Base-by-base conservation (phyloP, 2,329 filamentous ascomycete genomes). In the Aspergillus tubingensis region DNA sequence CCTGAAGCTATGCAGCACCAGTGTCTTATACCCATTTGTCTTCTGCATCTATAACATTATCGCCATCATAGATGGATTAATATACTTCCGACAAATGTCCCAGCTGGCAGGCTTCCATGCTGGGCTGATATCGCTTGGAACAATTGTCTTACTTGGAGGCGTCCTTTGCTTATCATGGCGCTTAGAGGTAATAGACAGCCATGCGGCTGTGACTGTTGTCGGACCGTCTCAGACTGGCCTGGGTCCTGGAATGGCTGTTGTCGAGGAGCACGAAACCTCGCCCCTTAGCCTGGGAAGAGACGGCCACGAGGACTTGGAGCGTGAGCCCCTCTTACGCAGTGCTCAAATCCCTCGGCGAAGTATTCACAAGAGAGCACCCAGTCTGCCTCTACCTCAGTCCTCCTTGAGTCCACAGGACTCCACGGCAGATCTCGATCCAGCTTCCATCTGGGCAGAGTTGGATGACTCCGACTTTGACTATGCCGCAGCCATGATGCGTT, bases 41-140 rank as follows among this genome's bases (percentile, higher is more conserved):
- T 99, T 99, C 78, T 99, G 95, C 83, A 87, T 98, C 65, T 99
- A 98, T 83, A 99, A 99, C 82, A 96, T 99, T 71, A 93, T 98
- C 72, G 95, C 95, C 66, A 99, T 99, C 68, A 82, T 98, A 67
- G 95, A 99, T 77, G 95, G 95, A 32, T 83, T 99, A 67, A 96
- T 99, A 70, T 99, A 98, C 78, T 99, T 98, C 79, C 85, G 90
- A 69, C 95, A 99, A 77, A 90, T 89, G 56, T 89, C 92, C 65
- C 84, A 91, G 58, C 86, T 99, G 64, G 87, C 88, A 15, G 83
- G 87, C 0, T 78, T 95, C 2, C 88, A 91, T 70, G 94, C 91
- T 15, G 73, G 75, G 10, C 72, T 83, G 60, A 96, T 98, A 64
- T 86, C 92, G 0, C 77, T 99, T 2, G 95, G 95, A 10, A 98